These are phyloP conservation scores for Byssochlamys sp. DNA, from an alignment of 2,329 filamentous ascomycete species.

Conservation along the genomic window DNA sequence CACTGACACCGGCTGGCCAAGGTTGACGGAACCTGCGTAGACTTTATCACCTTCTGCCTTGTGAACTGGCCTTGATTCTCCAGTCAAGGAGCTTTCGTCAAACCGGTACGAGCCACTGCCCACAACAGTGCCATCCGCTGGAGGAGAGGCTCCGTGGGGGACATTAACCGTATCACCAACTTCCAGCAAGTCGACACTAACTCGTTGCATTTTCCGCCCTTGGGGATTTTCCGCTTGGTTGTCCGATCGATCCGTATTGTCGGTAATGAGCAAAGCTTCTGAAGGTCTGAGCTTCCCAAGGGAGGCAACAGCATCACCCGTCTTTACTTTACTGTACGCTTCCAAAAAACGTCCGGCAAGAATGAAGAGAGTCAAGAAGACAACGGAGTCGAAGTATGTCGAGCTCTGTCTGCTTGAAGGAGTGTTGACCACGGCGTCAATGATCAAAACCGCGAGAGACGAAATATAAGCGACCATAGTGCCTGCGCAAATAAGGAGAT, in stretches of 20 bases:
- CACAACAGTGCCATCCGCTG: conserved; percentile 63
- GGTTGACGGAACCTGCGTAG: conserved; percentile 40
- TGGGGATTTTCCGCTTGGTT: conserved; percentile 1
- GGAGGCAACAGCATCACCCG: conserved; percentile 73
- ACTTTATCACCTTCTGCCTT: conserved; percentile 35
- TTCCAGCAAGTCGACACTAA: conserved; percentile 61
- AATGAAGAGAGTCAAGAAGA: conserved; percentile 83
- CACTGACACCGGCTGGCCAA: conserved; percentile 37
- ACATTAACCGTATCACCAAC: conserved; percentile 65
- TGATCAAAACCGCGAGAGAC: conserved; percentile 67
- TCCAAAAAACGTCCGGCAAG: conserved; percentile 55
- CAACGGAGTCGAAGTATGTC: conserved; percentile 81
- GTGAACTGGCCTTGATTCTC: conserved; percentile 38
- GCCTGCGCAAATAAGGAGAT: conserved; percentile 79
- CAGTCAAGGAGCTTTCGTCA: conserved; percentile 81
- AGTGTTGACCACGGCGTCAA: conserved; percentile 33
- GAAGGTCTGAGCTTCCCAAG: conserved; percentile 68
- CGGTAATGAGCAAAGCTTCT: conserved; percentile 58
- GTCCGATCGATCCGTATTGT: conserved; percentile 1
- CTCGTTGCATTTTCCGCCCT: conserved; percentile 27
- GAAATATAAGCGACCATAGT: conserved; percentile 81
- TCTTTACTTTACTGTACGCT: conserved; percentile 82
- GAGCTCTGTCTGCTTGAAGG: conserved; percentile 45
- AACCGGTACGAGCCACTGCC: conserved; percentile 55
- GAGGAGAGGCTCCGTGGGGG: conserved; percentile 69